Base-by-base conservation (phyloP, 441 rosid species). In the Adansonia rubrostipa region DNA sequence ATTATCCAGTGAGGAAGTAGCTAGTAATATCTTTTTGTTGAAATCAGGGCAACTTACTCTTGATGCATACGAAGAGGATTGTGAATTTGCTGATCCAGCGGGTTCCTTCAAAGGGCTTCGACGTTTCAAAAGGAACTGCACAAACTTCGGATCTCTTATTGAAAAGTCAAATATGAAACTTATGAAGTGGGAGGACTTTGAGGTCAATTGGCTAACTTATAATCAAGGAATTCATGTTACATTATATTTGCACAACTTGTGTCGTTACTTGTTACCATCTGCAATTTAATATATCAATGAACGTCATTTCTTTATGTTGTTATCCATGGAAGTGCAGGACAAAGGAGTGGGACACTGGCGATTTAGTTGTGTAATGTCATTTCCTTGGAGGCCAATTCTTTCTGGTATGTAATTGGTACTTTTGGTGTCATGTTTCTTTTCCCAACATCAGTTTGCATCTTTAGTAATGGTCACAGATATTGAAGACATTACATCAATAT, bases 311-410 rank as follows among this genome's bases (percentile, higher is more conserved):
- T 67, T 33, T 74, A 1, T 56, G 28, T 57, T 47, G 2, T n/a
- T 15, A 3, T 73, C 50, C 20, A 53, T 82, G 77, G 79, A 64
- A 53, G 40, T 79, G 61, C 88, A 96, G 99, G 89, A 91, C 74
- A 96, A 91, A 83, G 96, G 97, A 85, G 83, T 93, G 47, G 70
- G 70, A 42, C 70, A 65, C 70, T 65, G 50, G 70, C 47, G 47
- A 53, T 96, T 96, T 78, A 92, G 91, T 78, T 95, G 98, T 80
- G 84, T 88, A 77, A 91, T 95, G 99, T 86, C 93, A 28, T 93
- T 95, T 81, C 99, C 99, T 15, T 95, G 99, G 99, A 91, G 85
- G 86, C 99, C 99, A 45, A 93, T 93, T 82, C 96, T 95, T 78
- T 95, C 97, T 14, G 98, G 97, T 65, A 42, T 65, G 70, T n/a